Evolutionary conservation across 352 stramenopile species (phyloP).

Genomic region (Pythium biforme): DNA sequence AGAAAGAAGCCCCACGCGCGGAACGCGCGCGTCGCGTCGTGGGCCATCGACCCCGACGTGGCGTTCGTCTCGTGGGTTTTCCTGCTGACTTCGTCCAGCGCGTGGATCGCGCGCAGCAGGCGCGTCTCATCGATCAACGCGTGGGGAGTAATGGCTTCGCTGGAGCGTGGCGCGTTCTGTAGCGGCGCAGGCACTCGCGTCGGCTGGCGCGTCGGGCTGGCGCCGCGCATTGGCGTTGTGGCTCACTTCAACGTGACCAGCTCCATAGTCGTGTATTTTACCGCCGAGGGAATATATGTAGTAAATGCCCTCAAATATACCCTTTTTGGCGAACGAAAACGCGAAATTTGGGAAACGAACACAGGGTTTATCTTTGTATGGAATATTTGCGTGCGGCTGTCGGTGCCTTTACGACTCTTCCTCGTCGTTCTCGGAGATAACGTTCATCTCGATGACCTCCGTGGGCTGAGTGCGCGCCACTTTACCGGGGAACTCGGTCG

Average conservation of each 20-base stretch:
- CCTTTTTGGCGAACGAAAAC: background rate
- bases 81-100: slow-evolving; percentile 28
- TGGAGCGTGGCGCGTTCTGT: too few species aligned
- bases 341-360: background rate
- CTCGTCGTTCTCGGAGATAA: slow-evolving; percentile 79
- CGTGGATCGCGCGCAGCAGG: slow-evolving; percentile 43
- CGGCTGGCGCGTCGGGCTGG: background rate
- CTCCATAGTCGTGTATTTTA: background rate
- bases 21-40: slow-evolving; percentile 1
- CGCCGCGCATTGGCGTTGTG: background rate
- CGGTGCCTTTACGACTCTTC: slow-evolving; percentile 42
- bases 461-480: slow-evolving; percentile 29
- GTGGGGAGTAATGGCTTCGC: too few species aligned
- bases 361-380: background rate
- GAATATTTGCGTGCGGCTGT: background rate
- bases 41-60: background rate
- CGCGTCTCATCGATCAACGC: slow-evolving; percentile 26
- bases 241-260: background rate
- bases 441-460: slow-evolving; percentile 78
- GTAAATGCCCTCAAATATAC: too few species aligned
- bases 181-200: too few species aligned
- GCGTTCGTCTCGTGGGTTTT: background rate
- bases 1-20: slow-evolving; percentile 20
- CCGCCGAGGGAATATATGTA: too few species aligned
- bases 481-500: slow-evolving; percentile 63